Evolutionary conservation across 306 rosid species (phyloP).

Genomic region (Psophocarpus tetragonolobus): DNA sequence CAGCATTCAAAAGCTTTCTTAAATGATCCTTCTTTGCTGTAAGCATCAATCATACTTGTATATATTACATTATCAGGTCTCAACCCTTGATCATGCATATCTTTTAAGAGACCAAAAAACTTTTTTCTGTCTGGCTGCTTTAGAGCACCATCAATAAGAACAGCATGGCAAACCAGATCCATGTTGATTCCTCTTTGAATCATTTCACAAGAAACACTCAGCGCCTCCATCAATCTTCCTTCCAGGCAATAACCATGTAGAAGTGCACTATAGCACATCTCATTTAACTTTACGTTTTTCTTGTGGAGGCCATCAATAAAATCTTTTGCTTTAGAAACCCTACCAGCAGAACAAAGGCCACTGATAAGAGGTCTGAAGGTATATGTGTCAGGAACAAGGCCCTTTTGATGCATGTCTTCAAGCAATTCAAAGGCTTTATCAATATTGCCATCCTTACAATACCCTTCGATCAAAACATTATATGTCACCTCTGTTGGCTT

Average conservation of each 20-base stretch:
- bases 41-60: constrained; percentile 82
- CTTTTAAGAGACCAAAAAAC: constrained; percentile 58
- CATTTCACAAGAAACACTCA: constrained; percentile 72
- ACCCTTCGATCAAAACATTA: constrained; percentile 86
- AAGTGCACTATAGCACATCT: constrained; percentile 84
- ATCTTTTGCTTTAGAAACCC: constrained; percentile 79
- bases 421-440: constrained; percentile 76
- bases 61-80: constrained; percentile 78
- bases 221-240: constrained; percentile 81
- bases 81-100: constrained; percentile 68
- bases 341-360: constrained; percentile 76
- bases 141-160: constrained; percentile 70
- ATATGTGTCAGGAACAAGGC: constrained; percentile 80
- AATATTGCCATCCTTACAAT: constrained; percentile 62
- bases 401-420: constrained; percentile 70
- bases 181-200: constrained; percentile 68
- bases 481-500: constrained; percentile 89
- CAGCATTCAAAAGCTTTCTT: constrained; percentile 62
- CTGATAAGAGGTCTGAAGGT: constrained; percentile 78
- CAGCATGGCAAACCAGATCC: constrained; percentile 84
- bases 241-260: constrained; percentile 80
- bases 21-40: constrained; percentile 66
- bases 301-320: constrained; percentile 70
- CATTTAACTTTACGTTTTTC: constrained; percentile 61
- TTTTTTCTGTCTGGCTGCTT: constrained; percentile 57